These are phyloP conservation scores for Tolypocladium cylindrosporum DNA, from an alignment of 2,329 filamentous ascomycete genomes.

Conservation along the genomic window DNA sequence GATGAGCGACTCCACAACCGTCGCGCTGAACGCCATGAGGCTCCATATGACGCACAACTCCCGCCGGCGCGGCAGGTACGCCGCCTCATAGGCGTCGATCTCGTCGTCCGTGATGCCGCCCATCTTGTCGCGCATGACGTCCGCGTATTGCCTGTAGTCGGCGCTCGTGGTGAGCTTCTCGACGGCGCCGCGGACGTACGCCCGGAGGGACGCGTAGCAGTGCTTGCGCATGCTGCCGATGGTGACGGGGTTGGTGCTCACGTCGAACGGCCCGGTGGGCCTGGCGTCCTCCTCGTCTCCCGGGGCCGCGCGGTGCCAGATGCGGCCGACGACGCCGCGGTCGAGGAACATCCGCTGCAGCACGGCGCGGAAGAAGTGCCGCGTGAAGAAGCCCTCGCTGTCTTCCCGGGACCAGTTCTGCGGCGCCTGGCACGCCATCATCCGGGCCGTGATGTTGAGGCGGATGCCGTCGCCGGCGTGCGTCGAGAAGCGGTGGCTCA, in stretches of 20 bases:
- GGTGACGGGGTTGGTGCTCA: constrained; percentile 68
- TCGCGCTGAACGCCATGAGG: constrained; percentile 91
- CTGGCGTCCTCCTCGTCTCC: constrained; percentile 5
- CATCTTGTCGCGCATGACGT: constrained; percentile 57
- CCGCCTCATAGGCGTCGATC: constrained; percentile 58
- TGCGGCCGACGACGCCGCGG: constrained; percentile 59
- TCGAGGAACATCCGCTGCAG: constrained; percentile 91
- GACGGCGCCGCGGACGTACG: constrained; percentile 74
- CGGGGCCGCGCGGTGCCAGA: constrained; percentile 25
- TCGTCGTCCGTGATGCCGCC: constrained; percentile 62
- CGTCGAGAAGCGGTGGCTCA: constrained; percentile 62
- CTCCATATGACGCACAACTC: constrained; percentile 85
- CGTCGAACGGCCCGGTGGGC: constrained; percentile 33
- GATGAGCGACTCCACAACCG: constrained; percentile 80
- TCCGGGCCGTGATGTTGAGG: constrained; percentile 90
- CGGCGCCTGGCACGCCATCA: constrained; percentile 97
- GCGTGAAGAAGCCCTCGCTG: constrained; percentile 78
- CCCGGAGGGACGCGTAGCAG: constrained; percentile 64
- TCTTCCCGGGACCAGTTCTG: constrained; percentile 80
- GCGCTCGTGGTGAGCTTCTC: constrained; percentile 55
- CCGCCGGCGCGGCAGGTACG: constrained; percentile 58
- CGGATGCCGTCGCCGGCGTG: constrained; percentile 57
- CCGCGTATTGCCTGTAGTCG: constrained; percentile 48
- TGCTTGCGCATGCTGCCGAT: constrained; percentile 76
- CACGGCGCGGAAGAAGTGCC: constrained; percentile 86